Percentiles rank a stretch among this genome's conserved stretches.
phyloP scores from a whole-genome alignment of 768 basidiomycete species.

The Coprinopsis strossmayeri region DNA sequence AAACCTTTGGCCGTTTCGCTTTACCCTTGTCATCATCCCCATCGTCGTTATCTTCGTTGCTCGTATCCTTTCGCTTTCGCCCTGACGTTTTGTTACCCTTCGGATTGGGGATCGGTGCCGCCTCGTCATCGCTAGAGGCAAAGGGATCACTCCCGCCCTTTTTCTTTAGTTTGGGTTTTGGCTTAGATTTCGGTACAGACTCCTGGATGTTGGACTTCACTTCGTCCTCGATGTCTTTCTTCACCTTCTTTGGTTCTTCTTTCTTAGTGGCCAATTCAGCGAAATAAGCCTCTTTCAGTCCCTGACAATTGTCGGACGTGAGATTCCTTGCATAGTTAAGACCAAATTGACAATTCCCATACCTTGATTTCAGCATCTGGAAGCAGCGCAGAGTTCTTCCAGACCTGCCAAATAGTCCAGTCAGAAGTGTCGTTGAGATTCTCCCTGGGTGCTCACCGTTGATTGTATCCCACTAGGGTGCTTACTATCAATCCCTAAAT shows the following conservation, averaged over 20 bases:
- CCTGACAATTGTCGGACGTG: conserved; percentile 29
- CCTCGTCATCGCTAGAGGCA: conserved; percentile 52
- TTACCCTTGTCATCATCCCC: too few relatives aligned
- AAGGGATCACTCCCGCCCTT: conserved; percentile 40
- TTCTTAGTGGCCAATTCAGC: conserved; percentile 34
- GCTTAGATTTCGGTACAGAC: conserved; percentile 20
- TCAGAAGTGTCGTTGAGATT: neutral
- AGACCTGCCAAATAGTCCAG: conserved; percentile 36
- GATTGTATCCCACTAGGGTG: conserved; percentile 68
- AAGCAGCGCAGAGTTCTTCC: conserved; percentile 59
- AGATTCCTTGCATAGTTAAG: neutral
- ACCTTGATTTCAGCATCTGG: conserved; percentile 61
- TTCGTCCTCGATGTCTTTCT: conserved; percentile 3
- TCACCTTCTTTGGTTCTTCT: conserved; percentile 5
- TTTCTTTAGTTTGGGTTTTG: conserved; percentile 36
- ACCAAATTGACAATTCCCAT: too few relatives aligned
- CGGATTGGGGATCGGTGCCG: conserved; percentile 16
- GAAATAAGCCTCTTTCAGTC: conserved; percentile 57
- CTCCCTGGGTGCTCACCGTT: conserved; percentile 38
- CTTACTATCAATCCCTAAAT: conserved; percentile 64
- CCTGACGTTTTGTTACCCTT: too few relatives aligned
- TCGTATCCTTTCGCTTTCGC: too few relatives aligned
- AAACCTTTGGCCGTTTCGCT: neutral
- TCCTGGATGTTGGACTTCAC: conserved; percentile 7
- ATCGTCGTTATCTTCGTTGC: too few relatives aligned